Base-by-base conservation (phyloP, 208 protist genomes). In the Crithidia bombi region DNA sequence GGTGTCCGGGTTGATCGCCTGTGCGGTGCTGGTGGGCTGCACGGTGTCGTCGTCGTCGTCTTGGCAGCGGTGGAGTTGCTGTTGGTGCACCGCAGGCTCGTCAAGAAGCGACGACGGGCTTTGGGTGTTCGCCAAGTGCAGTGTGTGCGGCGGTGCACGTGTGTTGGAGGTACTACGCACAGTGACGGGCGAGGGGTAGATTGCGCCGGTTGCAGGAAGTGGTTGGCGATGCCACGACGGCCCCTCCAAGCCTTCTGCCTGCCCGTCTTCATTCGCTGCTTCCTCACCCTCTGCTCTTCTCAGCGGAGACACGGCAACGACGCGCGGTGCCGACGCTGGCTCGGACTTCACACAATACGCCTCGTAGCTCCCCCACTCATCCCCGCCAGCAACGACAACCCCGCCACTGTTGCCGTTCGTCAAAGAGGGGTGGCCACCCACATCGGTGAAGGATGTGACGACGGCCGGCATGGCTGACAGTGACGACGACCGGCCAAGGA, bases 401-500 rank as follows among this genome's bases (percentile, higher is more conserved):
- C n/a, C n/a, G n/a, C 14, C 52, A 43, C 14, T 33, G 52, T n/a
- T 26, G 11, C 19, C 28, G 43, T 49, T 51, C 19, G 6, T 3
- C 2, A 41, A 28, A 12, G 47, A 28, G 4, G 49, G 23, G 5
- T 17, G 35, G n/a, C 57, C 19, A 28, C 25, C 57, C 2, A 10
- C n/a, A 21, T 36, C 25, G n/a, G 21, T 30, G 5, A 64, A 54
- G 23, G 58, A 59, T 46, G 59, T 44, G 35, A 62, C 5, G 3
- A 46, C 33, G 36, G 59, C 52, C 14, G 21, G 32, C 32, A 43
- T 35, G 21, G 32, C 49, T 15, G 69, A 26, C 17, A 62, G 55
- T 14, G 50, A 51, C 25, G 47, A 17, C 36, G 61, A 38, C 26
- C 50, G 55, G 23, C 52, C 26, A 21, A 75, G 55, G 21, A 75